Evolutionary conservation across 2,329 filamentous ascomycete species (phyloP).

Genomic region (Fusarium longipes): DNA sequence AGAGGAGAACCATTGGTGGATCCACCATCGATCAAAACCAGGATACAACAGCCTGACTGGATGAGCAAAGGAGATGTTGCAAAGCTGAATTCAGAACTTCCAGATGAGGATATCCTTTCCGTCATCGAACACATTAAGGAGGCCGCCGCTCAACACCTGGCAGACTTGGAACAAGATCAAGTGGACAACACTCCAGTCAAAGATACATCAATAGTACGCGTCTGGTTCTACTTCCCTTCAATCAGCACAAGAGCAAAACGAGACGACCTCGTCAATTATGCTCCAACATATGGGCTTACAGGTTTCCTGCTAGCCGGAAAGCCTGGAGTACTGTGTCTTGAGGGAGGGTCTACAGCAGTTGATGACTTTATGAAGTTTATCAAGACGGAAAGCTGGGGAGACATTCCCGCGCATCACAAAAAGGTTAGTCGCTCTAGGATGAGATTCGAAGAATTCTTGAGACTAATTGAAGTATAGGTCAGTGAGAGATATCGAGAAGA

Average conservation of each 20-base stretch:
- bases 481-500: conserved; percentile 64
- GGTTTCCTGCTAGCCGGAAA: conserved; percentile 71
- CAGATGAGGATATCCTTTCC: conserved; percentile 58
- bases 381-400: conserved; percentile 71
- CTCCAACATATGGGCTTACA: conserved; percentile 63
- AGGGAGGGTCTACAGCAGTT: conserved; percentile 59
- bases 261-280: conserved; percentile 66
- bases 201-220: conserved; percentile 56
- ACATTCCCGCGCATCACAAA: conserved; percentile 71
- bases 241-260: conserved; percentile 69
- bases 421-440: conserved; percentile 52
- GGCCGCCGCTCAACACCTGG: conserved; percentile 48
- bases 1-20: conserved; percentile 41
- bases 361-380: conserved; percentile 72
- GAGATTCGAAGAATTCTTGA: accelerated
- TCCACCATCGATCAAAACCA: conserved; percentile 55
- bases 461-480: conserved; percentile 42
- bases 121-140: conserved; percentile 59
- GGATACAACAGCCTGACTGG: conserved; percentile 63
- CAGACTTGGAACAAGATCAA: conserved; percentile 27
- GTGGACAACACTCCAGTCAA: not conserved
- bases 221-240: conserved; percentile 73
- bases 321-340: conserved; percentile 65
- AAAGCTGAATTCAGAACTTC: conserved; percentile 53
- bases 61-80: conserved; percentile 61